Evolutionary conservation across 2,329 filamentous ascomycete genomes (phyloP).

Genomic region (Gnomoniopsis smithogilvyi): DNA sequence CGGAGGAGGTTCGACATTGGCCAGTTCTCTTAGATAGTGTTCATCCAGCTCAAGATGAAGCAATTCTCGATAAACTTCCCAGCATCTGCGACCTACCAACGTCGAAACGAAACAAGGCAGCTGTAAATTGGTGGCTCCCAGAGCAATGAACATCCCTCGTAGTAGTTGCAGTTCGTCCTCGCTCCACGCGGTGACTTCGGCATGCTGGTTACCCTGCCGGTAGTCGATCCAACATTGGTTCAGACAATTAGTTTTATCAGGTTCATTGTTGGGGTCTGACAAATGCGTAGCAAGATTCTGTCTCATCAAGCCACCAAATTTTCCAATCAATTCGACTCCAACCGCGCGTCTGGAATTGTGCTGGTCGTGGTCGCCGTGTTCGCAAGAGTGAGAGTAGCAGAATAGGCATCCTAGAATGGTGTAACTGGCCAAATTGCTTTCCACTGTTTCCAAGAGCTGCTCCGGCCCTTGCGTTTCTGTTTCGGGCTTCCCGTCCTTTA

Average conservation of each 20-base stretch:
- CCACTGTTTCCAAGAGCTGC: slow-evolving; percentile 35
- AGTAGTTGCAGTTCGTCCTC: slow-evolving; percentile 48
- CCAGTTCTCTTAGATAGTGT: slow-evolving; percentile 23
- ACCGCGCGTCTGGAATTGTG: slow-evolving; percentile 52
- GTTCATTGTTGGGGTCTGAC: slow-evolving; percentile 5
- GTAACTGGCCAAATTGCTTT: slow-evolving; percentile 51
- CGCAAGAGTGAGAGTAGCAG: slow-evolving; percentile 58
- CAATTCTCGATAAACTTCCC: slow-evolving; percentile 46
- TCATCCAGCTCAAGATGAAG: slow-evolving; percentile 34
- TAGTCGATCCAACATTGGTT: slow-evolving; percentile 42
- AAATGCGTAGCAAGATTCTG: slow-evolving; percentile 30
- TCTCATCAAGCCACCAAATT: slow-evolving; percentile 28
- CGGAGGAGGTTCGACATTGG: slow-evolving; percentile 24
- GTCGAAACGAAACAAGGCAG: slow-evolving; percentile 48
- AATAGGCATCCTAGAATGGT: slow-evolving; percentile 55
- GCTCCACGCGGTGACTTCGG: slow-evolving; percentile 40
- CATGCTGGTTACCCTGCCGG: slow-evolving; percentile 28
- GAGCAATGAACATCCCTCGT: slow-evolving; percentile 38
- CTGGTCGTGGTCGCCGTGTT: slow-evolving; percentile 56
- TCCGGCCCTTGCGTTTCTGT: slow-evolving; percentile 34
- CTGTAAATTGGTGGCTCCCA: slow-evolving; percentile 12
- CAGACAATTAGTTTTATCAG: slow-evolving; percentile 25
- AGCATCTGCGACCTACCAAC: slow-evolving; percentile 49
- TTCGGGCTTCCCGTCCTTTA: slow-evolving; percentile 40
- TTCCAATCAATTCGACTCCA: slow-evolving; percentile 44